These are phyloP conservation scores for Polyrhizophydium stewartii DNA, from an alignment of 371 early-diverging fungal genomes.

Conservation along the genomic window DNA sequence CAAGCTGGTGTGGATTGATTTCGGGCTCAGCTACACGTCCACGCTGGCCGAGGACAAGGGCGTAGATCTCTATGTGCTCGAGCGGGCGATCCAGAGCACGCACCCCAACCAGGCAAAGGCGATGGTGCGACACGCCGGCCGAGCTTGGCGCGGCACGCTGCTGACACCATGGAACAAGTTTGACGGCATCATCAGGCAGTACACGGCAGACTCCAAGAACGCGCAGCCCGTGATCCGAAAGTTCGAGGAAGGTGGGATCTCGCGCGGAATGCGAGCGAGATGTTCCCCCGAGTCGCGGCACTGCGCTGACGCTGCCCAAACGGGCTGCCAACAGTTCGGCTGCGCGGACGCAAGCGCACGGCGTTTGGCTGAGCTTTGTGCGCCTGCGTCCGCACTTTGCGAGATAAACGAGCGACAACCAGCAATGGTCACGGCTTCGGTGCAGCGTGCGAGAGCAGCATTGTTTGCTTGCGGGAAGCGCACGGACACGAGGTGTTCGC, in stretches of 20 bases:
- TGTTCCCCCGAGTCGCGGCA: background rate
- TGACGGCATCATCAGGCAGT: slow-evolving; percentile 63
- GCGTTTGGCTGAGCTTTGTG: slow-evolving; percentile 17
- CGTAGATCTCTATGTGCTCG: slow-evolving; percentile 98
- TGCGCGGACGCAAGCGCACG: slow-evolving; percentile 82
- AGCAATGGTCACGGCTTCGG: background rate
- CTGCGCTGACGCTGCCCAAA: background rate
- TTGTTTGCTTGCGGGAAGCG: background rate
- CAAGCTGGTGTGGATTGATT: slow-evolving; percentile 80
- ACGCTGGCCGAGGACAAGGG: slow-evolving; percentile 95
- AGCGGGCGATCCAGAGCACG: slow-evolving; percentile 89
- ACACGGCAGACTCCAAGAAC: slow-evolving; percentile 49
- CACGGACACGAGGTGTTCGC: background rate
- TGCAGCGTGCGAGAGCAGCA: background rate
- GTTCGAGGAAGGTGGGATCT: slow-evolving; percentile 75
- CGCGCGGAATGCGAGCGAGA: too few species aligned
- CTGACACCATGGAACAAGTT: slow-evolving; percentile 47
- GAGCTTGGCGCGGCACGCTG: background rate
- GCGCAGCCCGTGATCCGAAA: slow-evolving; percentile 59
- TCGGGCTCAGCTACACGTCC: slow-evolving; percentile 91
- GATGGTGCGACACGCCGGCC: slow-evolving; percentile 39
- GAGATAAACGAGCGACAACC: background rate
- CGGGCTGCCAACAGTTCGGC: slow-evolving; percentile 58
- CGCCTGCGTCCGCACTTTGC: too few species aligned
- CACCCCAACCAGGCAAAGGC: slow-evolving; percentile 73